Evolutionary conservation across 2,329 filamentous ascomycete genomes (phyloP).

Genomic region (Scortechinia acanthostroma): DNA sequence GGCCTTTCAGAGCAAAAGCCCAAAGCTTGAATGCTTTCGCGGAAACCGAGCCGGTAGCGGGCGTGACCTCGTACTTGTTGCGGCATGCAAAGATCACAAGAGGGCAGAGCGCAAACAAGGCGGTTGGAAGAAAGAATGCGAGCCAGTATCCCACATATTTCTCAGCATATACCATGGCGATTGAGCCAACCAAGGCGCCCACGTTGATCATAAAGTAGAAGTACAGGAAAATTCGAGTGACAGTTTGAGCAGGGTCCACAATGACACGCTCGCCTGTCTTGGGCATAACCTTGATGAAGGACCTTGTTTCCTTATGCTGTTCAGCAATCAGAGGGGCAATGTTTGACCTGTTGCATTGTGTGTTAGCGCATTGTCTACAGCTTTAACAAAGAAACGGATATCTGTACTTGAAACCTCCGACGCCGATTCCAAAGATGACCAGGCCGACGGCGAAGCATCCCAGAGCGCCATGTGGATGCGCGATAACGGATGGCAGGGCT

Average conservation of each 20-base stretch:
- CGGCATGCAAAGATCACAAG: conserved; percentile 53
- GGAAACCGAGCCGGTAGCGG: conserved; percentile 67
- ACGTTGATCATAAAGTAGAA: conserved; percentile 48
- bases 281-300: conserved; percentile 33
- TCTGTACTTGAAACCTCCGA: conserved; percentile 52
- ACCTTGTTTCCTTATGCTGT: conserved; percentile 43
- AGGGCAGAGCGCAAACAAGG: conserved; percentile 56
- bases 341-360: conserved; percentile 31
- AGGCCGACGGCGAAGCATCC: conserved; percentile 48
- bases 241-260: conserved; percentile 48
- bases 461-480: conserved; percentile 38
- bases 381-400: not conserved
- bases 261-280: conserved; percentile 50
- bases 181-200: conserved; percentile 40
- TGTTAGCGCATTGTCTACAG: not conserved
- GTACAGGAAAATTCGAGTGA: conserved; percentile 21
- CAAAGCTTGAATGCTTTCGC: conserved; percentile 60
- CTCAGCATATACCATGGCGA: conserved; percentile 38
- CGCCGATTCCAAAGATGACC: conserved; percentile 54
- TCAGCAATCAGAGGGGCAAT: conserved; percentile 59
- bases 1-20: conserved; percentile 51
- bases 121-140: conserved; percentile 30
- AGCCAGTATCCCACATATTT: conserved; percentile 42
- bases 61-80: conserved; percentile 49
- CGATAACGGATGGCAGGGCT: conserved; percentile 46